Percentiles rank a stretch among this genome's conserved stretches.
phyloP scores from a whole-genome alignment of 257 asterid species.

The Capsicum rhomboideum region DNA sequence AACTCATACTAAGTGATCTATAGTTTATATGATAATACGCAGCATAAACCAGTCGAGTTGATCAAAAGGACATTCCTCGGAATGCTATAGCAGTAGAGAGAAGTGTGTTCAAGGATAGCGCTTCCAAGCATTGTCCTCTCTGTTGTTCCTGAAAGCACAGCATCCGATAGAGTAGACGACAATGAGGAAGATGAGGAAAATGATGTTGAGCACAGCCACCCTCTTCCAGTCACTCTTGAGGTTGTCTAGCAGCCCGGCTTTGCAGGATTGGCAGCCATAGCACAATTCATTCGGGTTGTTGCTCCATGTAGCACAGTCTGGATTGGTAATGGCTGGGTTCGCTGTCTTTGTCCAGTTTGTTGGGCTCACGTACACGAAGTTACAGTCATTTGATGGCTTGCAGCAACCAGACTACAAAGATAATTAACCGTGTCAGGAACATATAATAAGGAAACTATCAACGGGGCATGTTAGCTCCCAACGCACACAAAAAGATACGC shows the following conservation, averaged over 20 bases:
- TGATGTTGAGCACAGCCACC: conserved; percentile 62
- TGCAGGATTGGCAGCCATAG: conserved; percentile 74
- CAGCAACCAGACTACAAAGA: conserved; percentile 87
- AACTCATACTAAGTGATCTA: not conserved
- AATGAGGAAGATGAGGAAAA: conserved; percentile 66
- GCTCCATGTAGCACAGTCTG: conserved; percentile 58
- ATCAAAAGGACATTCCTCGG: too few species aligned
- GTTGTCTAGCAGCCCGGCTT: conserved; percentile 86
- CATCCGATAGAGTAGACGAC: conserved; percentile 80
- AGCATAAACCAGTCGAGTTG: not conserved
- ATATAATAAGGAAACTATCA: not conserved
- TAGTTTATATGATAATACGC: not conserved
- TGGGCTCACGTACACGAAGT: conserved; percentile 56
- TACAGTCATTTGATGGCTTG: conserved; percentile 73
- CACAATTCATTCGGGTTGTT: conserved; percentile 47
- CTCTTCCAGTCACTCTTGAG: conserved; percentile 75
- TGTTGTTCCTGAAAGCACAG: conserved; percentile 80
- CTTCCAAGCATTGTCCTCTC: conserved; percentile 68
- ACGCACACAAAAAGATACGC: not conserved
- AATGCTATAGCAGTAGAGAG: not conserved
- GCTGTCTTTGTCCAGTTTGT: conserved; percentile 58
- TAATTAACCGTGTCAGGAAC: not conserved
- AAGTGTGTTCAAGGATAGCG: conserved; percentile 51
- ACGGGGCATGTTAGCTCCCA: not conserved
- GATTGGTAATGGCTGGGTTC: conserved; percentile 14